Conservation (phyloP, 495 filamentous ascomycete species). For the Tirmania nivea region DNA sequence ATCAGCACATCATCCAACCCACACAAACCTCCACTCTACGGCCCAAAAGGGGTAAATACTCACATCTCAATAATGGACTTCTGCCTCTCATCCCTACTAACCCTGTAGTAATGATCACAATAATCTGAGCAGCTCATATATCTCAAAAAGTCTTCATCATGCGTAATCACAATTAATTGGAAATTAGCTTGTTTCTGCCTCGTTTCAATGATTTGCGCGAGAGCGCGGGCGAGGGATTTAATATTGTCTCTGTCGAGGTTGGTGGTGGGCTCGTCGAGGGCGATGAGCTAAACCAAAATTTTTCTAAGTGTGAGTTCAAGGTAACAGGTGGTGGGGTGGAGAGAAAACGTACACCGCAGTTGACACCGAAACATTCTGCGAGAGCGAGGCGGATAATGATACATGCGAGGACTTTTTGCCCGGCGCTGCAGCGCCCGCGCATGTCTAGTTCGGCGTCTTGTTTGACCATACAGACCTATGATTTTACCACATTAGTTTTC, state of each 20-base stretch:
- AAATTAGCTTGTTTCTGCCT: slow-evolving; percentile 80
- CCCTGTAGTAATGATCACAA: slow-evolving; percentile 72
- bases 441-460: slow-evolving; percentile 97
- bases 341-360: slow-evolving; percentile 43
- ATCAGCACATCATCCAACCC: too few species aligned
- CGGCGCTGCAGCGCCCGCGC: slow-evolving; percentile 89
- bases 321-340: background rate
- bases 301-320: background rate
- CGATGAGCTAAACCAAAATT: slow-evolving; percentile 37
- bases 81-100: slow-evolving; percentile 62
- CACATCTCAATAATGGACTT: slow-evolving; percentile 28
- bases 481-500: slow-evolving; percentile 7
- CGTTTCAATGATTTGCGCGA: slow-evolving; percentile 70
- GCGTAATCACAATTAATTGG: slow-evolving; percentile 85
- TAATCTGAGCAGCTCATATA: slow-evolving; percentile 92
- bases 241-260: slow-evolving; percentile 95
- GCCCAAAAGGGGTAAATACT: background rate
- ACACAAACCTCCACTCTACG: too few species aligned
- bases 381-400: slow-evolving; percentile 96
- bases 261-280: slow-evolving; percentile 93
- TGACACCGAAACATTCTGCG: slow-evolving; percentile 89
- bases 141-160: slow-evolving; percentile 89
- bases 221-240: slow-evolving; percentile 55
- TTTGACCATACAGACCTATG: slow-evolving; percentile 63
- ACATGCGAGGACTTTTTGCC: slow-evolving; percentile 84